phyloP scores from a whole-genome alignment of 768 basidiomycete genomes.

The Pulveroboletus sp. region DNA sequence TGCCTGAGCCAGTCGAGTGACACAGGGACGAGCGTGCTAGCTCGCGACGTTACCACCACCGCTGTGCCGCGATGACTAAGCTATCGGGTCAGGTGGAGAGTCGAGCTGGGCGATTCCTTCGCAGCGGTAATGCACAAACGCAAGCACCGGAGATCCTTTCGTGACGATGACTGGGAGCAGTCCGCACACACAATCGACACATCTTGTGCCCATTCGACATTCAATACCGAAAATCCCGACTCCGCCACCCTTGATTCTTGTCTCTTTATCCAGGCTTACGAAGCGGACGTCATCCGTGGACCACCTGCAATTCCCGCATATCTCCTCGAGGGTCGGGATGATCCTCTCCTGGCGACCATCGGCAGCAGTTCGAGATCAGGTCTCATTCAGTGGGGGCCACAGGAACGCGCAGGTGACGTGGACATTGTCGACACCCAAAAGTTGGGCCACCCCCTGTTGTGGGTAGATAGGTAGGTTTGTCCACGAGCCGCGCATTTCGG shows the following conservation, averaged over 20 bases:
- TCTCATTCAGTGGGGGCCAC: slow-evolving; percentile 32
- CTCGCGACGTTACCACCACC: too few relatives aligned
- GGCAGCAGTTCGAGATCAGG: slow-evolving; percentile 24
- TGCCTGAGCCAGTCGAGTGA: too few relatives aligned
- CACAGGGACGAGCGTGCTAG: too few relatives aligned
- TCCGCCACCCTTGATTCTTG: slow-evolving; percentile 18
- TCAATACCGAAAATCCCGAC: slow-evolving; percentile 1
- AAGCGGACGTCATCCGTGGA: slow-evolving; percentile 66
- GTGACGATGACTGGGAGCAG: slow-evolving; percentile 11
- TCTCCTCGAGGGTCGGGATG: slow-evolving; percentile 30
- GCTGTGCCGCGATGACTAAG: background rate
- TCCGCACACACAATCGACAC: background rate
- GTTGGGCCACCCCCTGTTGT: slow-evolving; percentile 33
- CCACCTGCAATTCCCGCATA: slow-evolving; percentile 37
- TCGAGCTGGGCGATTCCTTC: background rate
- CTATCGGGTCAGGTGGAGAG: too few relatives aligned
- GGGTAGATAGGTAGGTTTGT: slow-evolving; percentile 80
- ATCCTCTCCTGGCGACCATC: background rate
- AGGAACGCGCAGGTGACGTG: slow-evolving; percentile 6
- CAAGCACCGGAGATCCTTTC: slow-evolving; percentile 16
- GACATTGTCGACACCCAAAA: slow-evolving; percentile 1
- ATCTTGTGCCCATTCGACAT: slow-evolving; percentile 1
- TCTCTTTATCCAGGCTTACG: slow-evolving; percentile 65
- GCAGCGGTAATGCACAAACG: slow-evolving; percentile 22
- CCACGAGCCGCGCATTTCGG: slow-evolving; percentile 10